Conservation (phyloP, 2,329 filamentous ascomycete species). For the Paecilomyces niveus region DNA sequence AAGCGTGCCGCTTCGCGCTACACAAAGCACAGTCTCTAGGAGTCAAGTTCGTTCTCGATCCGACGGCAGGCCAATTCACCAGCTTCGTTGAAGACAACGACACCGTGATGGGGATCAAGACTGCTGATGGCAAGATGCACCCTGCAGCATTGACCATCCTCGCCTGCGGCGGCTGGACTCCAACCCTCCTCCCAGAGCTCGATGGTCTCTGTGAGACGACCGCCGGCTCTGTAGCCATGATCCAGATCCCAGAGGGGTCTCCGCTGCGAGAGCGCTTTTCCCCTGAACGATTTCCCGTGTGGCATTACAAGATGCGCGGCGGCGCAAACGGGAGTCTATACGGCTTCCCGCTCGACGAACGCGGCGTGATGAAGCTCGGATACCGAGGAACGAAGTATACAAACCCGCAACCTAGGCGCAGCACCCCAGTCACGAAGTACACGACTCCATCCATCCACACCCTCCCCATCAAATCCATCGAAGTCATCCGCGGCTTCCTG, state of each 20-base stretch:
- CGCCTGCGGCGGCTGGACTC: conserved; percentile 41
- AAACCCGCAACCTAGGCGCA: conserved; percentile 33
- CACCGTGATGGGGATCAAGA: conserved; percentile 31
- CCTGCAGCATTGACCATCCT: conserved; percentile 29
- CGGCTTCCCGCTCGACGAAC: conserved; percentile 40
- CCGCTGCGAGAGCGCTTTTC: conserved; percentile 35
- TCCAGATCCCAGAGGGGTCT: conserved; percentile 36
- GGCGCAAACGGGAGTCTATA: conserved; percentile 39
- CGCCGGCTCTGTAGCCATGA: conserved; percentile 38
- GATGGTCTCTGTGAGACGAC: conserved; percentile 43
- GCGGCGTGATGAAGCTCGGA: conserved; percentile 44
- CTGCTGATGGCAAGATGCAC: conserved; percentile 29
- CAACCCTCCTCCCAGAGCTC: conserved; percentile 33
- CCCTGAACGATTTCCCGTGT: conserved; percentile 41
- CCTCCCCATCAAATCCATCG: conserved; percentile 20
- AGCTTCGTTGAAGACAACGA: conserved; percentile 12
- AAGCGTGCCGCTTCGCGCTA: conserved; percentile 40
- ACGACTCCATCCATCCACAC: conserved; percentile 10
- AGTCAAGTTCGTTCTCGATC: conserved; percentile 36
- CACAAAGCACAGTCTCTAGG: conserved; percentile 36
- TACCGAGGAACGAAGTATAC: conserved; percentile 48
- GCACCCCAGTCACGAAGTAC: conserved; percentile 36
- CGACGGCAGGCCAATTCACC: conserved; percentile 22
- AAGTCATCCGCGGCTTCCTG: conserved; percentile 27
- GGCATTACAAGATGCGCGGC: conserved; percentile 32